Base-by-base conservation (phyloP, 192 early-diverging fungal genomes). In the Entomortierella beljakovae region DNA sequence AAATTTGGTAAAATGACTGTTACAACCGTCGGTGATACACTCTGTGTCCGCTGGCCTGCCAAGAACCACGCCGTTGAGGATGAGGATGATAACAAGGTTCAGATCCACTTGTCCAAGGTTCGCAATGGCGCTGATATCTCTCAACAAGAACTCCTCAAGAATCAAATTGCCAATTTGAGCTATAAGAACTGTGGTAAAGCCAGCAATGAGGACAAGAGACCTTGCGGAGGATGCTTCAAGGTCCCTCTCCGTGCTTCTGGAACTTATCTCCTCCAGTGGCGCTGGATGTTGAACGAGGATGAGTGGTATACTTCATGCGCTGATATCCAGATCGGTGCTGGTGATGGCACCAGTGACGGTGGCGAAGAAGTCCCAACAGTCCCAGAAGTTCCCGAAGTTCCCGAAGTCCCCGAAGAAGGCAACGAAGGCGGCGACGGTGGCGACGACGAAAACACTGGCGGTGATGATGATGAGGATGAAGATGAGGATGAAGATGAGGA, bases 211-310 rank as follows among this genome's bases (percentile, higher is more conserved):
- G 71, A 73, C 32, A n/a, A 31, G 22, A 62, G 71, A 8, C 13
- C 71, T 7, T 73, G 71, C 63, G 71, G 71, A 35, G 71, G 71
- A 23, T 73, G 71, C 71, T 73, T 73, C 71, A 65, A 73, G 54
- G 71, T 73, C 29, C 71, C 71, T 28, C 23, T n/a, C 33, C 62
- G 62, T 54, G 62, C 62, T 22, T 43, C 57, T 16, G 71, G 71
- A 34, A 54, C 28, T 50, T 73, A 73, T 57, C 50, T 60, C 34
- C 32, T 73, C 22, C 71, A 73, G 57, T 66, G 71, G 71, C 63
- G 71, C 63, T 74, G 71, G 71, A 66, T 66, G 71, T 66, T 74
- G 63, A 74, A 74, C 71, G 32, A 53, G 37, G 23, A 64, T 46
- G 71, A 74, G 50, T 74, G 62, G 62, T 74, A 74, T 58, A 66